Conservation (phyloP, 2,329 filamentous ascomycete species). For the Arthroderma sp. region DNA sequence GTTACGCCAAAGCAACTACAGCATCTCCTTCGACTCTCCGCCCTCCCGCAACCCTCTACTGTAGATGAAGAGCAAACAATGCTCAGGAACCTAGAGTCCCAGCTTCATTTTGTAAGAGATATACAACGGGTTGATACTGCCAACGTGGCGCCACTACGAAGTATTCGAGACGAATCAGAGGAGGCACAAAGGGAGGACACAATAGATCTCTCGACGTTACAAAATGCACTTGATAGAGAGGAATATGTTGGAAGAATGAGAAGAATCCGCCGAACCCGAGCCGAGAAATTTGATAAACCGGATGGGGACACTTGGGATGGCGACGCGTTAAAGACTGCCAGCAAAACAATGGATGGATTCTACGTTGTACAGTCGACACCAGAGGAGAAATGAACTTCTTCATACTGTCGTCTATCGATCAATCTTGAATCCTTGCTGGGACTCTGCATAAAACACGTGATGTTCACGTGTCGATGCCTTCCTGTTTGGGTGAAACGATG, state of each 20-base stretch:
- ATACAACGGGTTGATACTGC: conserved; percentile 68
- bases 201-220: conserved; percentile 26
- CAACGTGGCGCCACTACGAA: conserved; percentile 58
- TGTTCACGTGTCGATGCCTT: no score
- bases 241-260: conserved; percentile 27
- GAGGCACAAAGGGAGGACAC: conserved; percentile 27
- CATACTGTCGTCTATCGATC: no score
- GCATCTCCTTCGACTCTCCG: conserved; percentile 79
- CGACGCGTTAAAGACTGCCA: conserved; percentile 55
- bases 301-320: conserved; percentile 48
- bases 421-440: no score
- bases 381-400: neutral
- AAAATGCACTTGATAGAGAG: conserved; percentile 27
- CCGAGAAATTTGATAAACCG: conserved; percentile 18
- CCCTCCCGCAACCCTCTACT: conserved; percentile 59
- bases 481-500: no score
- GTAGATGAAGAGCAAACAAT: conserved; percentile 54
- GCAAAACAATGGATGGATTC: conserved; percentile 54
- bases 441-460: no score
- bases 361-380: conserved; percentile 54
- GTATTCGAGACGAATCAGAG: conserved; percentile 59
- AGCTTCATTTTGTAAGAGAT: conserved; percentile 81
- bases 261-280: conserved; percentile 34
- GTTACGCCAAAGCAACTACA: conserved; percentile 57
- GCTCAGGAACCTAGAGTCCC: conserved; percentile 61